Evolutionary conservation across 805 yeast species (phyloP), one percentile per base, ranked within the genome.

Genomic region (Cephaloascus fragrans): DNA sequence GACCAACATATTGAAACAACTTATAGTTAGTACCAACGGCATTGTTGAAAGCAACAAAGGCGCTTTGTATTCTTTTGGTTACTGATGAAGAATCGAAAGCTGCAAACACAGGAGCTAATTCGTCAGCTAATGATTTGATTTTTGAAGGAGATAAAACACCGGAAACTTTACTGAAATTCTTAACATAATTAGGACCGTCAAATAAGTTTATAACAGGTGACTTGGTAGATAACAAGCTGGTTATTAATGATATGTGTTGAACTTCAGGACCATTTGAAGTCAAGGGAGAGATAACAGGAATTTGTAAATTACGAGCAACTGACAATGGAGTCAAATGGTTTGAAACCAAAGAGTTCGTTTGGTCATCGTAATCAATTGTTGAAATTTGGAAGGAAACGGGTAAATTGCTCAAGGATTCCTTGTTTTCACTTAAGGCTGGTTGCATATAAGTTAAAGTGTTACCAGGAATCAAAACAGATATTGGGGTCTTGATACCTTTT

Each of bases 341-440:
- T 32, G 83, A 71, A 15, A 72, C 75, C 32, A 86, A 66, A 35
- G 75, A 56, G 32, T 72, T 70, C 8, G 70, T 44, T 3, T 53
- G 57, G 6, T 65, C 66, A 53, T 82, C 80, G 56, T 77, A 87
- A 55, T 80, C 86, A 47, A 84, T 64, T 18, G 94, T 85, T 15
- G 93, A 81, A 35, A 87, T 77, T 50, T 80, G 79, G 55, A 89
- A 74, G 12, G 81, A 67, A 43, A 86, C 64, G 9, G 88, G 86
- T 39, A 76, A 64, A 41, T 49, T 48, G 17, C 43, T 47, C 23
- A 60, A 59, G 17, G 59, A 51, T 37, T 56, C 46, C 18, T 58
- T 57, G 19, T 59, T 48, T 19, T 41, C 38, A 17, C 62, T 54
- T 47, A 85, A 68, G 26, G 75, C 64, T 19, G 85, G 79, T 39